Evolutionary conservation across 1,284 basidiomycete genomes (phyloP).

Genomic region (Malassezia equina): DNA sequence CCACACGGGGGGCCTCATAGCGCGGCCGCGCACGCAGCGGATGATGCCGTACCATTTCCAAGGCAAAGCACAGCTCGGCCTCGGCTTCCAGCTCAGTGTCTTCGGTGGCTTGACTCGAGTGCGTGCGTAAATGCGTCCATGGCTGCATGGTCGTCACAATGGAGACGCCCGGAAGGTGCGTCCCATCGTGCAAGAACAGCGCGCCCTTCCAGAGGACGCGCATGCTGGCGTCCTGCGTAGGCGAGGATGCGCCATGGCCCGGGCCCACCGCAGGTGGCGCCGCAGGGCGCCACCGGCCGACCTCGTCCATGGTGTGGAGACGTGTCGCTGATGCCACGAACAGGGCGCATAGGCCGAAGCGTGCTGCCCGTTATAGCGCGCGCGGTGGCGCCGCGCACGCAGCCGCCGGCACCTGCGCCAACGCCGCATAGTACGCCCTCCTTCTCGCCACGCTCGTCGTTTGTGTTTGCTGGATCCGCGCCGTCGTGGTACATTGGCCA

Average conservation of each 20-base stretch:
- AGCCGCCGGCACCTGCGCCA: background rate
- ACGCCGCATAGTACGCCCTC: background rate
- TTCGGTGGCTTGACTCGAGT: background rate
- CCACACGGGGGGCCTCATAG: background rate
- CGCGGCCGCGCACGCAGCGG: constrained; percentile 21
- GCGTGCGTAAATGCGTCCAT: constrained; percentile 16
- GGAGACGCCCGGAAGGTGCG: constrained; percentile 30
- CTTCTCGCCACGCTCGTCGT: constrained; percentile 47
- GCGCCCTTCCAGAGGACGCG: constrained; percentile 32
- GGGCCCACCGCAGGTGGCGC: background rate
- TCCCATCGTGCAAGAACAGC: constrained; percentile 36
- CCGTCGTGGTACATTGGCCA: constrained; percentile 96
- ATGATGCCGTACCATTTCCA: constrained; percentile 43
- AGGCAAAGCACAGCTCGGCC: constrained; percentile 36
- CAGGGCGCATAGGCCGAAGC: background rate
- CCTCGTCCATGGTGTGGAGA: constrained; percentile 9
- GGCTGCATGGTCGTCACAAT: constrained; percentile 37
- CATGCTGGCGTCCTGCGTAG: background rate
- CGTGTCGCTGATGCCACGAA: background rate
- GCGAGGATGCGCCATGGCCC: background rate
- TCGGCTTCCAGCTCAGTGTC: constrained; percentile 19
- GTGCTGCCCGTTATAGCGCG: background rate
- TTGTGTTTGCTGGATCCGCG: constrained; percentile 52
- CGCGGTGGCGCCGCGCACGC: background rate
- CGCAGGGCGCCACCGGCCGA: background rate